These are phyloP conservation scores for Eucommia ulmoides DNA, from an alignment of 257 asterid genomes.

Conservation along the genomic window DNA sequence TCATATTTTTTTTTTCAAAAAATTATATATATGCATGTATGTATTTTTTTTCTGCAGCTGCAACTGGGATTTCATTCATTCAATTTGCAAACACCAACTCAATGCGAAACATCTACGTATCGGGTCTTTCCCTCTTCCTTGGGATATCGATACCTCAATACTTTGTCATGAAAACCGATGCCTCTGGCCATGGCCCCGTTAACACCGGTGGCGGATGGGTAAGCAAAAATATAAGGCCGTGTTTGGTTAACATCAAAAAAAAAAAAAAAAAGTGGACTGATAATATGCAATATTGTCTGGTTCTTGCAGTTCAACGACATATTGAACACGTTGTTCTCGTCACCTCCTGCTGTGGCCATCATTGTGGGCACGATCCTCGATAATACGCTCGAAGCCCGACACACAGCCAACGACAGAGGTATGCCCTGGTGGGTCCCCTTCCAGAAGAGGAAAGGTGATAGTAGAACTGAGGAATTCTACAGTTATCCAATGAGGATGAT, in stretches of 20 bases:
- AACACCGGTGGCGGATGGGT: conserved; percentile 92
- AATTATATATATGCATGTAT: not conserved
- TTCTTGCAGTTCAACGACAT: conserved; percentile 74
- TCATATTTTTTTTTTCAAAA: not conserved
- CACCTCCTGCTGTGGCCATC: conserved; percentile 77
- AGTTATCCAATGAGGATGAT: conserved; percentile 63
- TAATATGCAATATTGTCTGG: not conserved
- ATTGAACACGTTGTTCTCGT: conserved; percentile 74
- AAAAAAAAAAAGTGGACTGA: not conserved
- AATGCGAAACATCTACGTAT: conserved; percentile 71
- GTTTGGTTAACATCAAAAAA: not conserved
- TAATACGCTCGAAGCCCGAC: conserved; percentile 71
- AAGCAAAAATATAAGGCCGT: conserved; percentile 6
- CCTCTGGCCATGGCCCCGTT: conserved; percentile 80
- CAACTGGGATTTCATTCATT: conserved; percentile 66
- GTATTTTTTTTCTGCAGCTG: conserved; percentile 43
- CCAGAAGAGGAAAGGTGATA: conserved; percentile 66
- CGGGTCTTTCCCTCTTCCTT: conserved; percentile 68
- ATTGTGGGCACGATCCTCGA: conserved; percentile 56
- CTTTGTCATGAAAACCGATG: conserved; percentile 59
- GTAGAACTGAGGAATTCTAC: conserved; percentile 84
- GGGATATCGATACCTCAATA: conserved; percentile 86
- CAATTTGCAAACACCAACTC: conserved; percentile 91
- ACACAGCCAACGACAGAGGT: conserved; percentile 55
- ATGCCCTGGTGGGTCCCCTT: conserved; percentile 77